Evolutionary conservation across 208 protist species (phyloP).

Genomic region (Acanthamoeba royreba): DNA sequence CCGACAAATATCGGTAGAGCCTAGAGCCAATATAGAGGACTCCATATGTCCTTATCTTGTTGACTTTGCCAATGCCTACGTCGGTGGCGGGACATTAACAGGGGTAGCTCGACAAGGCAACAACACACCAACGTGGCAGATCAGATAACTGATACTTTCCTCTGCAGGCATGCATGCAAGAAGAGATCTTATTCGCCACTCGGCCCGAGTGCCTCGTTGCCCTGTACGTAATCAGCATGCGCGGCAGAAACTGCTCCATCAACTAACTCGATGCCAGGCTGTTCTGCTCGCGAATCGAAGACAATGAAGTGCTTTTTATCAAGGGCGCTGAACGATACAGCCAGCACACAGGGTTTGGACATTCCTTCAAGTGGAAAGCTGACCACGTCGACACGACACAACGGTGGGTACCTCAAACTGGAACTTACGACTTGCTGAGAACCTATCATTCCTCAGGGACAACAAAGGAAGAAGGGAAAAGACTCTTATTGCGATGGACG

Average conservation of each 20-base stretch:
- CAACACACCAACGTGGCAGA: too few species aligned
- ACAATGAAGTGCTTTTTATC: conserved; percentile 82
- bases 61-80: conserved; percentile 86
- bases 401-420: too few species aligned
- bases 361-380: background rate
- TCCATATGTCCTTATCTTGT: background rate
- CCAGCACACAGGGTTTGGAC: background rate
- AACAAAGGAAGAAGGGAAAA: background rate
- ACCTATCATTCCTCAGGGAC: background rate
- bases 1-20: background rate
- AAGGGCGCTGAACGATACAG: conserved; percentile 73
- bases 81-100: conserved; percentile 85
- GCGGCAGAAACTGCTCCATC: too few species aligned
- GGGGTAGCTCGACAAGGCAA: background rate
- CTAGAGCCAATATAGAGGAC: background rate
- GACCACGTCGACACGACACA: background rate
- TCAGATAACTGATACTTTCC: too few species aligned
- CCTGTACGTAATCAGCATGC: too few species aligned
- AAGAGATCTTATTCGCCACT: conserved; percentile 87
- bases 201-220: conserved; percentile 82
- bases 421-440: too few species aligned
- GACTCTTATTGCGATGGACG: background rate
- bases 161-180: conserved; percentile 82
- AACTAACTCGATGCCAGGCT: too few species aligned
- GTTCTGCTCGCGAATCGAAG: conserved; percentile 75